These are phyloP conservation scores for Echeveria elegans DNA, from an alignment of 164 flowering plant genomes.

Conservation along the genomic window DNA sequence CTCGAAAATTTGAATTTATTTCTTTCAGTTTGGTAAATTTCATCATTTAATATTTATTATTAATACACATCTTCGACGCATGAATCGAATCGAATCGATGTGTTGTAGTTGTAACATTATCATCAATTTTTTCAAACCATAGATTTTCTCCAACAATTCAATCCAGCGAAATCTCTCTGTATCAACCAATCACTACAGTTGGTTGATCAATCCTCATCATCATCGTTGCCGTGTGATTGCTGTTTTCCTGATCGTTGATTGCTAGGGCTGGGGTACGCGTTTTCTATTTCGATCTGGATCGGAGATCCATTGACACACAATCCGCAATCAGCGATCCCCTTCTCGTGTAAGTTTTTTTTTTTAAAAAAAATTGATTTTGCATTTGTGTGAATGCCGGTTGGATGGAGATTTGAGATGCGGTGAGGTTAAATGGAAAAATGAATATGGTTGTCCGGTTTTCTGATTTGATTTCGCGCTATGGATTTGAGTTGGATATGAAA, in stretches of 20 bases:
- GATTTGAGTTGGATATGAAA: not conserved
- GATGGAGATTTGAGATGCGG: not conserved
- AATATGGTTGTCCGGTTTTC: not conserved
- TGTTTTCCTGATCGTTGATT: conserved; percentile 1
- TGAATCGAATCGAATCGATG: not conserved
- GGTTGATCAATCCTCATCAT: not conserved
- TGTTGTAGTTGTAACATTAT: no score
- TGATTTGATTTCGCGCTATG: not conserved
- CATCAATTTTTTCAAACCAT: not conserved
- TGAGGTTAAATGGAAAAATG: not conserved
- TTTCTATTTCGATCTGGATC: not conserved
- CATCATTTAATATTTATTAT: not conserved
- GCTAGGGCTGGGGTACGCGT: not conserved
- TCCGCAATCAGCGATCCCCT: not conserved
- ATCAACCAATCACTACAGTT: not conserved
- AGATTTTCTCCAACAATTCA: not conserved
- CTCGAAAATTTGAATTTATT: not conserved
- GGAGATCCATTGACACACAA: not conserved
- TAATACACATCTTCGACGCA: not conserved
- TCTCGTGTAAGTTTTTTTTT: not conserved
- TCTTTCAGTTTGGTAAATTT: not conserved
- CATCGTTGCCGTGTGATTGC: not conserved
- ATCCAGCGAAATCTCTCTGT: not conserved
- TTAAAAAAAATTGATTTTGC: not conserved
- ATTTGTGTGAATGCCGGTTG: no score